Evolutionary conservation across 1,284 basidiomycete species (phyloP).

Genomic region (Pascua guehoae): DNA sequence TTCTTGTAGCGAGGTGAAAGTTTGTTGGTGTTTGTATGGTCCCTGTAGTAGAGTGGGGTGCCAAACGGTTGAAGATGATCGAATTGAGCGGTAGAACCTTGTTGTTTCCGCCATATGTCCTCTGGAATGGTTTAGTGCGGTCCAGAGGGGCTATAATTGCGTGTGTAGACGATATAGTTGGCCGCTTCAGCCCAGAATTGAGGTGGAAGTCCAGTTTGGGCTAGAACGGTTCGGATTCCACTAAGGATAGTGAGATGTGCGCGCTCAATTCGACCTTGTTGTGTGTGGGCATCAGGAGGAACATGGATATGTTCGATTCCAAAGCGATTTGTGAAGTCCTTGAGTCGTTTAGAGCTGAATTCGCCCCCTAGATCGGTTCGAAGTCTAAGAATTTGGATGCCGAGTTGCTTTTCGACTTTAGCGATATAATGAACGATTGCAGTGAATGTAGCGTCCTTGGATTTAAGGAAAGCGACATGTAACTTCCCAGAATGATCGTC

Average conservation of each 20-base stretch:
- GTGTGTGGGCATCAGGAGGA: not conserved
- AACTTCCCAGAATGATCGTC: too few relatives aligned
- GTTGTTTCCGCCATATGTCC: too few relatives aligned
- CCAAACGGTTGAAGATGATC: too few relatives aligned
- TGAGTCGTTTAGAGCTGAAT: not conserved
- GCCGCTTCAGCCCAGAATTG: not conserved
- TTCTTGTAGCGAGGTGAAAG: too few relatives aligned
- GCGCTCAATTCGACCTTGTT: not conserved
- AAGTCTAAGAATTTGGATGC: not conserved
- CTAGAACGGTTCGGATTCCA: not conserved
- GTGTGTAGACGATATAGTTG: not conserved
- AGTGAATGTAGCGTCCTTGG: not conserved
- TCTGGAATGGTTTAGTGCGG: not conserved
- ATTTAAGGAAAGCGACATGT: too few relatives aligned
- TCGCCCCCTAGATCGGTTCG: not conserved
- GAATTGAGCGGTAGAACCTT: too few relatives aligned
- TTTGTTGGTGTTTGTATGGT: too few relatives aligned
- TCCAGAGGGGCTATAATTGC: not conserved
- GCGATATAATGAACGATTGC: not conserved
- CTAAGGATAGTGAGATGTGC: not conserved
- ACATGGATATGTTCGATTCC: not conserved
- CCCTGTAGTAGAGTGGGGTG: too few relatives aligned
- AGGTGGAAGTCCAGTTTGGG: not conserved
- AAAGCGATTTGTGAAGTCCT: not conserved
- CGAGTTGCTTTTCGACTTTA: not conserved